Conservation (phyloP, 345 rosid species). For the Acer yangbiense region DNA sequence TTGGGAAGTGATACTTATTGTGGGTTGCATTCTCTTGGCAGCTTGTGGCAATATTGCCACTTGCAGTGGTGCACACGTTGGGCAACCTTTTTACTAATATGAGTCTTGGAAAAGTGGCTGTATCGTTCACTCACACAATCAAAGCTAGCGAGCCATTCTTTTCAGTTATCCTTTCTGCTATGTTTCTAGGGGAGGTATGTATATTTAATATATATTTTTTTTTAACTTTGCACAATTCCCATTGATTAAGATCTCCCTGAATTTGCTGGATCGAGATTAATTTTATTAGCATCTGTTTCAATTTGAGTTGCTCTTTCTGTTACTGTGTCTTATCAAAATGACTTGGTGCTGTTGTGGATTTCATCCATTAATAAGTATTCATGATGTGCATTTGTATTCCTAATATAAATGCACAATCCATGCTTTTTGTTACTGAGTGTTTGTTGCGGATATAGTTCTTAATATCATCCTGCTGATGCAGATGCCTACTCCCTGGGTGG, state of each 20-base stretch:
- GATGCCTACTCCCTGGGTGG: conserved; percentile 88
- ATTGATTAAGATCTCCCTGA: background rate
- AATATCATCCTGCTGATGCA: conserved; percentile 28
- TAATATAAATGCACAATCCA: background rate
- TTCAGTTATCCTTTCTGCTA: conserved; percentile 89
- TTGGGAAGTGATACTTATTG: conserved; percentile 16
- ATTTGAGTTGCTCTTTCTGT: background rate
- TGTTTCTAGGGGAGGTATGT: conserved; percentile 92
- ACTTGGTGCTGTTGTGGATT: background rate
- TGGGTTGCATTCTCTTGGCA: conserved; percentile 30
- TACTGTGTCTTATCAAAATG: background rate
- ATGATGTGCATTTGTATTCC: background rate
- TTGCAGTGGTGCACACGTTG: conserved; percentile 83
- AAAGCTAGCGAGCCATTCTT: conserved; percentile 99
- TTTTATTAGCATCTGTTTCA: background rate
- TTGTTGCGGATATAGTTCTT: conserved; percentile 6
- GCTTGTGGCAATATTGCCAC: conserved; percentile 85
- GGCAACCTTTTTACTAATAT: conserved; percentile 95
- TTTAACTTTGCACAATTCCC: background rate
- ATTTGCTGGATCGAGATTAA: background rate
- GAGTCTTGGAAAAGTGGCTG: conserved; percentile 99
- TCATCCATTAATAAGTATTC: background rate
- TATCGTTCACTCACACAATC: conserved; percentile 98
- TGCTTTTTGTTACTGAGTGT: background rate
- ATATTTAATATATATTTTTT: background rate